Percentiles rank a stretch among this genome's conserved stretches.
These are phyloP conservation scores for Fusarium papillatum DNA, from an alignment of 2,329 filamentous ascomycete species.

Conservation along the genomic window DNA sequence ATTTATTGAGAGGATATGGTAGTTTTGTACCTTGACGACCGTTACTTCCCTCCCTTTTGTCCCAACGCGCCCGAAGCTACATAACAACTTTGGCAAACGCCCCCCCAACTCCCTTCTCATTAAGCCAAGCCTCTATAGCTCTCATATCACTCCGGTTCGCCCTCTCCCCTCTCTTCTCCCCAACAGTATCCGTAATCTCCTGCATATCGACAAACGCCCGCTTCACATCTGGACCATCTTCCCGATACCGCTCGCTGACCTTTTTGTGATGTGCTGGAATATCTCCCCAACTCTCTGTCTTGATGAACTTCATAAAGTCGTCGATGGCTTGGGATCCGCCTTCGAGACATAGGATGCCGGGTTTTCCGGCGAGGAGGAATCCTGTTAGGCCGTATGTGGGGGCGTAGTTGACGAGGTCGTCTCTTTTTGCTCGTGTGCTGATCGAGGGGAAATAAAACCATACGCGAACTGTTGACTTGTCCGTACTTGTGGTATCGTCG, in stretches of 20 bases:
- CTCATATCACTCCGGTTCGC: conserved; percentile 67
- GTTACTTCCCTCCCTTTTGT: too few relatives aligned
- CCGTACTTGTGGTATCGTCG: not conserved
- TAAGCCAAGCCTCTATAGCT: conserved; percentile 64
- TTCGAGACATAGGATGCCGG: conserved; percentile 67
- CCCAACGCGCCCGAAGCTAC: conserved; percentile 3
- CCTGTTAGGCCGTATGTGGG: conserved; percentile 67
- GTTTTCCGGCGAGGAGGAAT: conserved; percentile 72
- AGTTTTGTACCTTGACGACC: too few relatives aligned
- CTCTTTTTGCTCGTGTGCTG: conserved; percentile 69
- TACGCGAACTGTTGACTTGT: conserved; percentile 59
- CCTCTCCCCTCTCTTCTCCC: conserved; percentile 61
- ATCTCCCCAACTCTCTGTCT: conserved; percentile 74
- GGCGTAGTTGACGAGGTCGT: conserved; percentile 68
- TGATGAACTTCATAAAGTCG: conserved; percentile 73
- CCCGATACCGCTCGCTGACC: conserved; percentile 68
- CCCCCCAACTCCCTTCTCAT: conserved; percentile 46
- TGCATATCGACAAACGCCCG: conserved; percentile 68
- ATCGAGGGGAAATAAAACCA: conserved; percentile 77
- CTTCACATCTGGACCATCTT: conserved; percentile 46
- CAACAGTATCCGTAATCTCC: conserved; percentile 66
- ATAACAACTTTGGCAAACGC: conserved; percentile 44
- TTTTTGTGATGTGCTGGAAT: conserved; percentile 74
- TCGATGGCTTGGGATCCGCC: conserved; percentile 63
- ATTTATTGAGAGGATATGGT: too few relatives aligned